Percentiles rank a stretch among this genome's conserved stretches.
phyloP scores from a whole-genome alignment of 352 stramenopile genomes.

The Phytophthora pisi region DNA sequence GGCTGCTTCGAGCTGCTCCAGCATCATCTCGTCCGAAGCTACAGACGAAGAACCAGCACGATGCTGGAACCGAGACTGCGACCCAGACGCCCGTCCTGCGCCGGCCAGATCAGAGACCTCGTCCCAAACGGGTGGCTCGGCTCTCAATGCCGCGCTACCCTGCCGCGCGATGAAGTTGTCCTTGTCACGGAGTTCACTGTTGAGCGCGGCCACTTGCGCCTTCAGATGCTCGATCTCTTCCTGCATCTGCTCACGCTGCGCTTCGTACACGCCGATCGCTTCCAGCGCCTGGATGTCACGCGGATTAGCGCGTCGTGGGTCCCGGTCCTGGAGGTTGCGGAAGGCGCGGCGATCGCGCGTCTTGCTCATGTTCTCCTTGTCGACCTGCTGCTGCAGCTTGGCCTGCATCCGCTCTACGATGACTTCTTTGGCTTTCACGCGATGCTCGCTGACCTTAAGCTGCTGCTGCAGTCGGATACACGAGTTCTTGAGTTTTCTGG shows the following conservation, averaged over 20 bases:
- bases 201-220: conserved; percentile 61
- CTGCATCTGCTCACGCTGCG: conserved; percentile 71
- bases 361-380: conserved; percentile 74
- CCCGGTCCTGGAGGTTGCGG: conserved; percentile 66
- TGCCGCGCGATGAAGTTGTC: conserved; percentile 71
- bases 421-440: conserved; percentile 87
- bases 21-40: conserved; percentile 70
- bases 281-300: conserved; percentile 75
- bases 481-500: conserved; percentile 68
- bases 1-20: conserved; percentile 76
- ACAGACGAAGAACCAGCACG: conserved; percentile 28
- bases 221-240: conserved; percentile 76
- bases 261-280: conserved; percentile 72
- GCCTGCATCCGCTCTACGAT: conserved; percentile 81
- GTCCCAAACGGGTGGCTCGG: conserved; percentile 39
- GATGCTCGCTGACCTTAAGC: conserved; percentile 86
- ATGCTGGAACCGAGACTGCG: conserved; percentile 5
- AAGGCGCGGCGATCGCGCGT: conserved; percentile 65
- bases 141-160: conserved; percentile 21
- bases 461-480: conserved; percentile 79
- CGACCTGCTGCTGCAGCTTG: conserved; percentile 80
- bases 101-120: conserved; percentile 16
- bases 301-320: conserved; percentile 57
- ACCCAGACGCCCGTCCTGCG: conserved; percentile 8
- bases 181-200: conserved; percentile 79